Evolutionary conservation across 495 filamentous ascomycete species (phyloP), one percentile per base, ranked within the genome.

Genomic region (Penicillium paxilli): DNA sequence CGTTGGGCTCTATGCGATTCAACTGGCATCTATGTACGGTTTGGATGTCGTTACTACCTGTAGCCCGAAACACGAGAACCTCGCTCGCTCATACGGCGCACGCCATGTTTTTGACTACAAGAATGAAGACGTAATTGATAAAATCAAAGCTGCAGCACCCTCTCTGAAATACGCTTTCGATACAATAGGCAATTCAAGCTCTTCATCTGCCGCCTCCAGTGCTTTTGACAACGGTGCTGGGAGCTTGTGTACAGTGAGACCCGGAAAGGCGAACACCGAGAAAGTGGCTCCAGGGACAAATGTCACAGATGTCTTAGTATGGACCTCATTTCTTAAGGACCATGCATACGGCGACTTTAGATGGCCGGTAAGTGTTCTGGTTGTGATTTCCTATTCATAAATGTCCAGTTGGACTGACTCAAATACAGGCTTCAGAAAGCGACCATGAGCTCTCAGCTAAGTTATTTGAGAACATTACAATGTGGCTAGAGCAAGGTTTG

Each of bases 81-180:
- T 85, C 3, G 75, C 78, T 21, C 69, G 68, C 12, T 63, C 54
- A 1, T 69, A 67, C 9, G 83, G 83, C 1, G 83, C 80, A 0
- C 61, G 63, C 5, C 55, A 68, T 24, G 76, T 78, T 5, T 83
- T 81, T 58, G 80, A 86, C 68, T 86, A 85, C 62, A 64, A 65
- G 0, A 60, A 69, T 24, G 38, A 47, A 12, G 5, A 49, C 1
- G 54, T 67, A 11, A 50, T 53, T 17, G 59, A 59, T 5, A 60
- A 62, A 17, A 69, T 74, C 26, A 44, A 45, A 4, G 35, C 33
- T 7, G 54, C 30, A 0, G 52, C 28, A 1, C 59, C 64, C 0
- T 22, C 41, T 9, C 42, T 72, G 0, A 5, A 40, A 8, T 50
- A 64, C 38, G 46, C 52, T 10, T 69, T 74, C 44, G 69, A 72